Base-by-base conservation (phyloP, 306 rosid genomes). In the Quercus suber region DNA sequence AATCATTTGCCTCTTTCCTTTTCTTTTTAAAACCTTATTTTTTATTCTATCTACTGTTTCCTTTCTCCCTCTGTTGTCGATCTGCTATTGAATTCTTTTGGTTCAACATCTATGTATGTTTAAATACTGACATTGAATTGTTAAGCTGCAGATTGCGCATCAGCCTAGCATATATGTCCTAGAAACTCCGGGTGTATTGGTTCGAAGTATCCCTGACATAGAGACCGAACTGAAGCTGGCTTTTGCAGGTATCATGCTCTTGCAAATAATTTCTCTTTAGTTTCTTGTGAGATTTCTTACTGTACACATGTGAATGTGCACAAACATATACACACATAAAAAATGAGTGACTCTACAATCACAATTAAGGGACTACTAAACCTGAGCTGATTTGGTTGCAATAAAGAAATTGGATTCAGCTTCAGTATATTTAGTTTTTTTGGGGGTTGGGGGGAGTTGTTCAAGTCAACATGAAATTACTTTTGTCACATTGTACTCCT, bases 141-240 rank as follows among this genome's bases (percentile, higher is more conserved):
- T 59, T 53, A n/a, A 79, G 79, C 60, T 86, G 75, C 90, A 92
- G 98, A 94, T 94, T 80, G 96, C 97, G 80, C 91, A 94, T 69
- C 89, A 35, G 63, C 97, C 97, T 10, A 94, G 94, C 89, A 90
- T 94, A 84, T 92, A 94, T 74, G 96, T 94, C 69, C 86, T 94
- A 51, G 94, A 92, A 84, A 92, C 93, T 74, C 98, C 97, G 5
- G 98, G 98, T 84, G 97, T 94, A n/a, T 77, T 94, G 77, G 97
- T 92, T 83, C 97, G 97, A 5, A 94, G 91, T 63, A 94, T 92
- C 71, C 87, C 94, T 23, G 91, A 94, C 80, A 89, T 89, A 35
- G 8, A 35, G 41, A 35, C 41, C 6, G 8, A 35, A 35, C 8
- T 5, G 8, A 35, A 35, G 41, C 90, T 94, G 79, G 97, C 98